Base-by-base conservation (phyloP, 2,329 filamentous ascomycete species). In the Aureobasidium sp. region DNA sequence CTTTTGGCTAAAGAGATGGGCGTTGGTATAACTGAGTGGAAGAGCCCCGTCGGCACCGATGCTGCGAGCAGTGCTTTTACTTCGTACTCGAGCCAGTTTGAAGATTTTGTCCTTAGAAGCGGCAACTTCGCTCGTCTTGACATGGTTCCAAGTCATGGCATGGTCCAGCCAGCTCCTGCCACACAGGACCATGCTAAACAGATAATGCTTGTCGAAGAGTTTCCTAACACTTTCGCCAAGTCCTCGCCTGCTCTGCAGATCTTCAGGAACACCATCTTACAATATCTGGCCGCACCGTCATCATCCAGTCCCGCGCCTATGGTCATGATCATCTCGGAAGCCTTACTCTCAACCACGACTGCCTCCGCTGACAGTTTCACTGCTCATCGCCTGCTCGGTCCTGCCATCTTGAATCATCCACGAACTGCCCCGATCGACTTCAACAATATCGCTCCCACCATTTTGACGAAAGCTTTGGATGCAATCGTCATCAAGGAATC, bases 261-360 rank as follows among this genome's bases (percentile, higher is more conserved):
- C 2, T 80, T 99, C 73, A 85, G 92, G 67, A 83, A 83, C 62
- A 83, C 89, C 10, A 79, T 99, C 32, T 75, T 90, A 60, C 85
- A 87, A 61, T 96, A 89, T 72, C 80, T 97, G 54, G 85, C 88
- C 8, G 78, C 84, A 13, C 64, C 66, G 14, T 36, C 44, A n/a
- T 45, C 48, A 11, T 47, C 50, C 2, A 61, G 14, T 27, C 62
- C 62, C 25, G 59, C 51, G 11, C 66, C 67, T 10, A 80, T 97
- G 39, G 83, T 99, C 36, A 86, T 99, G 77, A 83, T 99, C 62
- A 85, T 99, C 57, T 97, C 94, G 0, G 94, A 99, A 74, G 95
- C 91, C 0, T 78, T 96, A 14, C 77, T 96, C 16, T 93, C 90
- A 0, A 94, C 91, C 1, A 91, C 87, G 7, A 92, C 90, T 3